Base-by-base conservation (phyloP, 805 yeast genomes). In the Lipomyces mesembrius region DNA sequence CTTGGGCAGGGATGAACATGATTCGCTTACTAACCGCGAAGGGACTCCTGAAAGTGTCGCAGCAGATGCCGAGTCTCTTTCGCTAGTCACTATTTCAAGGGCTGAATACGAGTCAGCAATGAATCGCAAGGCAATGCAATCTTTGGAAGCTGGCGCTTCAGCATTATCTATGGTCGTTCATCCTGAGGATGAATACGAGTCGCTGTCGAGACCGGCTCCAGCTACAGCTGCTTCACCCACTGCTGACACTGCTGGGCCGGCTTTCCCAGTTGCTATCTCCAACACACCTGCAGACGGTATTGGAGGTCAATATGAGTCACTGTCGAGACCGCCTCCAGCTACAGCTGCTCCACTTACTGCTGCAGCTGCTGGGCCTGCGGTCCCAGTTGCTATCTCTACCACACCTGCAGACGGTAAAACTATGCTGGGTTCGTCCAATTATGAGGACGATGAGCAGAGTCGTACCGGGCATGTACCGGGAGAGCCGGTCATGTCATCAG, bases 111-210 rank as follows among this genome's bases (percentile, higher is more conserved):
- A 64, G 54, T 73, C 77, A 37, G 12, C 9, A 1, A 9, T 46
- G 20, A 35, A 62, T 14, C 58, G 59, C 29, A 52, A 43, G 46
- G 27, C 51, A 43, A 52, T 66, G 46, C 62, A 61, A 17, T 49
- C 67, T 34, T 63, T 66, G 27, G 53, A 29, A 7, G 60, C 54
- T 4, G 65, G 62, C 29, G 66, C 66, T 1, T 27, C 43, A 7
- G 34, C 34, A 1, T 17, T 59, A 17, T 62, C 63, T 14, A 57
- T 67, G 63, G 46, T 25, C 29, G 63, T 63, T 2, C 25, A 64
- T n/a, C 71, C 78, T 7, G 53, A 56, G 0, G 74, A 64, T 2
- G 78, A 75, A n/a, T 72, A 71, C 56, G 69, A 75, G 7, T 69
- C 66, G 9, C 62, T 75, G 49, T 43, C 49, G 9, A 43, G 9